These are phyloP conservation scores for Naganishia friedmannii DNA, from an alignment of 768 basidiomycete genomes.

Conservation along the genomic window DNA sequence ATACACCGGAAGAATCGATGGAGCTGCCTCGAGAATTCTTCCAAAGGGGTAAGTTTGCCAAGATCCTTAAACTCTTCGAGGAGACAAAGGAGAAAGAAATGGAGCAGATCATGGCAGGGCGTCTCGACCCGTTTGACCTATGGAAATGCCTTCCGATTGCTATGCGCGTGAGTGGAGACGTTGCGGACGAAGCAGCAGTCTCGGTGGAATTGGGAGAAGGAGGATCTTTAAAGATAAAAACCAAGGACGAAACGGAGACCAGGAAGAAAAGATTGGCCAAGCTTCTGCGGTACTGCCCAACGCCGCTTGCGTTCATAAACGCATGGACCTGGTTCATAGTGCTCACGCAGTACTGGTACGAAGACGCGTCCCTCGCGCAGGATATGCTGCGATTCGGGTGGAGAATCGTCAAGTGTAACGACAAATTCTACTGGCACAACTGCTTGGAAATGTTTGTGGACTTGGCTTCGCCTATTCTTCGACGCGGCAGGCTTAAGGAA, in stretches of 20 bases:
- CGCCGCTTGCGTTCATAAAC: neutral
- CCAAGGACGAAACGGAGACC: neutral
- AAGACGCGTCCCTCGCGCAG: neutral
- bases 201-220: neutral
- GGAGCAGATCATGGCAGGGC: constrained; percentile 6
- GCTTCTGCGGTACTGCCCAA: neutral
- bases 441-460: constrained; percentile 1
- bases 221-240: neutral
- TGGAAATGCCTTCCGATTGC: neutral
- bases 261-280: neutral
- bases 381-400: neutral
- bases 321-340: neutral
- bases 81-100: constrained; percentile 4
- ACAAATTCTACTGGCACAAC: neutral
- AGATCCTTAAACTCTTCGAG: constrained; percentile 3
- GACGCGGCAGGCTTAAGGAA: neutral
- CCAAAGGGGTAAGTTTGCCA: constrained; percentile 1
- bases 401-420: neutral
- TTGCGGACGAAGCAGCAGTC: neutral
- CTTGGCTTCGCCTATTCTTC: neutral
- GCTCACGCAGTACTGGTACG: constrained; percentile 2
- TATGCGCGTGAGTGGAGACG: neutral
- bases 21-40: no score
- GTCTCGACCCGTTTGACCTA: constrained; percentile 3
- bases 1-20: no score